Base-by-base conservation (phyloP, 1,139 yeast genomes). In the Magnusiomyces paraingens region DNA sequence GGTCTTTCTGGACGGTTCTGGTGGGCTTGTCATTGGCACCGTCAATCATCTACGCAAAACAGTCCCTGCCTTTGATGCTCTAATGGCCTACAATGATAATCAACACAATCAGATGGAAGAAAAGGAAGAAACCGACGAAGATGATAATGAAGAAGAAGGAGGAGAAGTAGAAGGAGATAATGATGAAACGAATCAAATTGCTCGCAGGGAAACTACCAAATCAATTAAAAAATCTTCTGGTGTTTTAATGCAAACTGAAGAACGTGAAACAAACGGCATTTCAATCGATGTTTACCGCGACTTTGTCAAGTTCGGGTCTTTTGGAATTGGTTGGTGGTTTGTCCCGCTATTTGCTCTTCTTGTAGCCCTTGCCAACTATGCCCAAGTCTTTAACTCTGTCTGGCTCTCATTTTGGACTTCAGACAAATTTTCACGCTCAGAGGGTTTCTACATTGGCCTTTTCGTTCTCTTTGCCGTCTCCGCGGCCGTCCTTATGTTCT, bases 331-430 rank as follows among this genome's bases (percentile, higher is more conserved):
- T 10, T 64, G 65, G 21, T 58, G 72, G 5, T 67, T 79, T 3
- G 61, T 80, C 12, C 80, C 82, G 4, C 17, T 76, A 1, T 71
- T 78, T 44, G 17, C 78, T 0, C 21, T 78, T 1, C 58, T 71
- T 1, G 60, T 77, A 8, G 71, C 78, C 1, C 61, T 83, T 5
- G 68, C 82, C 3, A 79, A 89, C 0, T 87, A 86, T 64, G 74
- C 78, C 58, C 77, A 75, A 52, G 68, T 86, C 43, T 86, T 87
- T 65, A 76, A 86, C 40, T 86, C 85, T 62, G 83, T 84, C 20
- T 90, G 96, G 95, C 74, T 90, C 58, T 84, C 96, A 0, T 90
- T 80, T 68, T 90, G 97, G 97, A 77, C 86, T 2, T 78, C 76
- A 20, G 52, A 73, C 52, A 82, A 79, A 65, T 88, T 84, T 63